These are phyloP conservation scores for Linnemannia elongata DNA, from an alignment of 192 early-diverging fungal genomes.

Conservation along the genomic window DNA sequence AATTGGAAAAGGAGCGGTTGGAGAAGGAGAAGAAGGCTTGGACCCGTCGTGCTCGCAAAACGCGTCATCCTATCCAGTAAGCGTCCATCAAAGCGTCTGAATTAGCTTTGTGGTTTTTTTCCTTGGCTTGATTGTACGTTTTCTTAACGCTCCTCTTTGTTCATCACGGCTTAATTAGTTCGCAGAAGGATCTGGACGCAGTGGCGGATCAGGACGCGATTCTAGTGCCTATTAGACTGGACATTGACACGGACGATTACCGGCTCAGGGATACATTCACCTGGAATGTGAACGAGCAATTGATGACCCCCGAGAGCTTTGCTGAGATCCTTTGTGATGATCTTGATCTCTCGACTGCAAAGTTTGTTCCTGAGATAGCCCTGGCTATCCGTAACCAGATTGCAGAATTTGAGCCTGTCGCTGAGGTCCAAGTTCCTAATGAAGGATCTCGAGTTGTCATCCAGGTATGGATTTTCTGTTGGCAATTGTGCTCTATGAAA, in stretches of 20 bases:
- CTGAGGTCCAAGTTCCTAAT: constrained; percentile 61
- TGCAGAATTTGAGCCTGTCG: constrained; percentile 67
- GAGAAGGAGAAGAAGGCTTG: constrained; percentile 58
- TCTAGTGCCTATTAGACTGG: constrained; percentile 91
- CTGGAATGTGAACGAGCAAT: constrained; percentile 92
- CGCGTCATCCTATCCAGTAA: constrained; percentile 57
- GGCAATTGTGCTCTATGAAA: background rate
- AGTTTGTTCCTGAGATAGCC: constrained; percentile 67
- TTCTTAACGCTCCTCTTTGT: background rate
- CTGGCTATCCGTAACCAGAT: constrained; percentile 73
- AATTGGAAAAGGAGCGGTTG: constrained; percentile 36
- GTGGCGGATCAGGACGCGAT: constrained; percentile 78
- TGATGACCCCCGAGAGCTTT: constrained; percentile 87
- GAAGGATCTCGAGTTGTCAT: constrained; percentile 62
- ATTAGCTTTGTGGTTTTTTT: background rate
- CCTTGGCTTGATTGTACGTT: background rate
- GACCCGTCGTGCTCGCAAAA: constrained; percentile 38
- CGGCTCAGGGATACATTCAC: constrained; percentile 90
- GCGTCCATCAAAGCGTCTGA: constrained; percentile 3
- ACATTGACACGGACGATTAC: constrained; percentile 89
- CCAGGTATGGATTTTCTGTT: constrained; percentile 54
- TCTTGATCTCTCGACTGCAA: constrained; percentile 68
- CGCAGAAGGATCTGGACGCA: constrained; percentile 59
- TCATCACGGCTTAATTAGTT: constrained; percentile 8
- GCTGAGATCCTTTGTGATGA: constrained; percentile 87